phyloP scores from a whole-genome alignment of 2,329 filamentous ascomycete species.

The Fusarium dimerum region DNA sequence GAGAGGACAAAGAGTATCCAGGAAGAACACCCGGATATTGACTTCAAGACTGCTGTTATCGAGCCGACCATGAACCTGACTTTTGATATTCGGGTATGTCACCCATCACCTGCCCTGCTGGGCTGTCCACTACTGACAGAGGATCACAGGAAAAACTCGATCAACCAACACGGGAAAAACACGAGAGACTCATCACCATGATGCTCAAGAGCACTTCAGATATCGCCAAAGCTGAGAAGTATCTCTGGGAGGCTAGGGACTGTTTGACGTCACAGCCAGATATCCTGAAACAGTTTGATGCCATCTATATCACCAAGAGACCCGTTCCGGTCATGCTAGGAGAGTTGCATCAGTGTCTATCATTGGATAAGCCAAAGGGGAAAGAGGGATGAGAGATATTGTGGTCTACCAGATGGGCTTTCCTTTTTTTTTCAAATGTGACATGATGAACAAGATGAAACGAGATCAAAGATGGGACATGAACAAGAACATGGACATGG shows the following conservation, averaged over 20 bases:
- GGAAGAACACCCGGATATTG: constrained; percentile 15
- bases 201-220: constrained; percentile 18
- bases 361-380: neutral
- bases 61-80: constrained; percentile 24
- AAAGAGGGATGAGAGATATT: neutral
- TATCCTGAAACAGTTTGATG: constrained; percentile 18
- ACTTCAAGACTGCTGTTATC: constrained; percentile 16
- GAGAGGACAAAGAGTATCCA: constrained; percentile 13
- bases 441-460: no score
- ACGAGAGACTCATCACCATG: constrained; percentile 11
- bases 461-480: no score
- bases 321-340: constrained; percentile 15
- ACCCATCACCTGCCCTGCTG: fast-evolving
- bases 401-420: neutral
- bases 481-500: no score
- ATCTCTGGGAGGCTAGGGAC: constrained; percentile 20
- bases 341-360: constrained; percentile 15
- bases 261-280: constrained; percentile 15
- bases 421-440: no score
- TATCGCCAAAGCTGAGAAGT: constrained; percentile 17
- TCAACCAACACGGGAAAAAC: constrained; percentile 4
- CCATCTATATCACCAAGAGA: constrained; percentile 20
- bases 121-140: neutral
- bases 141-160: constrained; percentile 13
- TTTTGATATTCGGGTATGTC: constrained; percentile 17